Conservation (phyloP, 345 rosid genomes). For the Clarkia xantiana region DNA sequence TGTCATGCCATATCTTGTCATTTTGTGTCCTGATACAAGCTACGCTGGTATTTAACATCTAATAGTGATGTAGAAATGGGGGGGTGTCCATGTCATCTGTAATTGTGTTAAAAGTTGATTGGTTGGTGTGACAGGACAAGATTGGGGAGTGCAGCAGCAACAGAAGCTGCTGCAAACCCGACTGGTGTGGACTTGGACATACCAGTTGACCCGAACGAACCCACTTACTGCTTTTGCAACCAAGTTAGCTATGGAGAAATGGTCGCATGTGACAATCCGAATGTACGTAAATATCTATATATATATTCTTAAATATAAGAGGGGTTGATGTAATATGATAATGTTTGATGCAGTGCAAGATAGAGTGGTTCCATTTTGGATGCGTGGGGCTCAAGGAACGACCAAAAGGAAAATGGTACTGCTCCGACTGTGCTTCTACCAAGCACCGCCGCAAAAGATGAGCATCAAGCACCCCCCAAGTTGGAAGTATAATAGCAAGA, state of each 20-base stretch:
- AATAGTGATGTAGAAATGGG: no score
- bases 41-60: not conserved
- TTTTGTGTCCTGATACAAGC: no score
- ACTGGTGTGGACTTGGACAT: constrained; percentile 74
- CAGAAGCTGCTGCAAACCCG: constrained; percentile 39
- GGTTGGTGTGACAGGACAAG: constrained; percentile 41
- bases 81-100: no score
- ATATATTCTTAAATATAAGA: no score
- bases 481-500: no score
- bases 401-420: constrained; percentile 92
- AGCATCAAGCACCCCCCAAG: not conserved
- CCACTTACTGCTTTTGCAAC: constrained; percentile 86
- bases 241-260: constrained; percentile 98
- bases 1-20: no score
- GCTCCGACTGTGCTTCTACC: constrained; percentile 56
- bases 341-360: constrained; percentile 51
- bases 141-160: constrained; percentile 24
- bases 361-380: constrained; percentile 97
- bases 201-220: constrained; percentile 95
- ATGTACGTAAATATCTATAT: no score
- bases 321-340: no score
- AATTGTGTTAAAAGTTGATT: not conserved
- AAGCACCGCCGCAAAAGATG: constrained; percentile 65
- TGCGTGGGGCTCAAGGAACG: constrained; percentile 84
- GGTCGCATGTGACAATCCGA: constrained; percentile 88